phyloP scores from a whole-genome alignment of 2,329 filamentous ascomycete species.

The Trichoderma simmonsii region DNA sequence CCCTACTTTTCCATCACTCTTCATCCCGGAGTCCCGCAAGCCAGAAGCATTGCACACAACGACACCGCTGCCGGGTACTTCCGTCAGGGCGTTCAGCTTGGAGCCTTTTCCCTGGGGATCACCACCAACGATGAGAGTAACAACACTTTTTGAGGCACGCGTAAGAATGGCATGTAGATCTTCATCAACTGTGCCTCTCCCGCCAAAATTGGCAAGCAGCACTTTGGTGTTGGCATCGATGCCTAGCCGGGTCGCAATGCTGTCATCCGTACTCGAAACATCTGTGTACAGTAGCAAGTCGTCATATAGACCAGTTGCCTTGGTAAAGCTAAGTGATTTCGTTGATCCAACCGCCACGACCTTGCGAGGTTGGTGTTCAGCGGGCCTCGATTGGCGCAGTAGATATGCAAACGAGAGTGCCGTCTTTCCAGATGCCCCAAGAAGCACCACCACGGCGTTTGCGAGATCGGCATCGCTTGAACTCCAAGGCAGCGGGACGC shows the following conservation, averaged over 20 bases:
- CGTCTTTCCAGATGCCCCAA: conserved; percentile 3
- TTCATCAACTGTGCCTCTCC: background rate
- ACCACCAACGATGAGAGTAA: background rate
- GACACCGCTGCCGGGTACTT: background rate
- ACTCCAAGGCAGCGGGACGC: background rate
- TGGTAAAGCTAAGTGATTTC: background rate
- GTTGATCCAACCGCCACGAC: background rate
- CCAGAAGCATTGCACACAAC: background rate
- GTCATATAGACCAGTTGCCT: background rate
- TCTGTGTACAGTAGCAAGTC: background rate
- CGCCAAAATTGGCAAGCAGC: background rate
- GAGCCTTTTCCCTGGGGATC: background rate
- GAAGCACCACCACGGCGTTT: background rate
- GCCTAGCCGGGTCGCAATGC: background rate
- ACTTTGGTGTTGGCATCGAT: background rate
- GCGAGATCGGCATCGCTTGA: background rate
- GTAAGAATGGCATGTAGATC: background rate
- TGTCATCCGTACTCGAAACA: background rate
- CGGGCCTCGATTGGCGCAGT: background rate
- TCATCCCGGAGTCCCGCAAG: background rate
- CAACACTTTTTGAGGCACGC: background rate
- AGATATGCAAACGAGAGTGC: background rate
- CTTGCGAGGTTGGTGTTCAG: background rate
- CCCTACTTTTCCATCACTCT: background rate
- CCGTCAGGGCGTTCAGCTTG: background rate